phyloP scores from a whole-genome alignment of 805 yeast species.

The Peterozyma xylosa region DNA sequence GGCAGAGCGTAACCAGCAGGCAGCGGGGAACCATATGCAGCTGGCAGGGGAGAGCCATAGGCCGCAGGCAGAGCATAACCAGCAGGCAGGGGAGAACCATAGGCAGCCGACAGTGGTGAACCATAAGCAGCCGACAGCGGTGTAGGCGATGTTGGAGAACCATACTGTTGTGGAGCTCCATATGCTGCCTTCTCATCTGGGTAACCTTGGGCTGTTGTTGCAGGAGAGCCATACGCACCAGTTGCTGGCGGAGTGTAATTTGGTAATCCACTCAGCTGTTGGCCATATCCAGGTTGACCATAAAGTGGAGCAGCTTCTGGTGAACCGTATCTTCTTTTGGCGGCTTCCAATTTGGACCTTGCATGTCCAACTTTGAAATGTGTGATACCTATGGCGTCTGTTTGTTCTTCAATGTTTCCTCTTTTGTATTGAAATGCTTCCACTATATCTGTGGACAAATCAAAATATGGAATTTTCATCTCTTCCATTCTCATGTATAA shows the following conservation, averaged over 20 bases:
- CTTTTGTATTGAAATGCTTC: conserved; percentile 75
- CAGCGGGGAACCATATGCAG: conserved; percentile 17
- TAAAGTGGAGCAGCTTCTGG: conserved; percentile 23
- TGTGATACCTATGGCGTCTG: conserved; percentile 85
- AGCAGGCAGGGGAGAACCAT: conserved; percentile 17
- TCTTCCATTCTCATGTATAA: conserved; percentile 88
- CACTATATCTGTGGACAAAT: conserved; percentile 73
- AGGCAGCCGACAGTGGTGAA: conserved; percentile 15
- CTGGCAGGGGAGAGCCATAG: conserved; percentile 12
- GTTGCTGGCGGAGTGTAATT: conserved; percentile 27
- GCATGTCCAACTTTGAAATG: conserved; percentile 89
- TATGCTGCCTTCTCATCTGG: conserved; percentile 18
- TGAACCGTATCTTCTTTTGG: conserved; percentile 60
- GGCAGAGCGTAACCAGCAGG: conserved; percentile 23
- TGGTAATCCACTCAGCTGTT: conserved; percentile 19
- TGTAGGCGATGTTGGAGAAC: conserved; percentile 14
- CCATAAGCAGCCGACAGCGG: conserved; percentile 12
- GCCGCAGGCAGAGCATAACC: conserved; percentile 16
- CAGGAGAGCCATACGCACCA: conserved; percentile 13
- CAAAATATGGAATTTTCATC: conserved; percentile 95
- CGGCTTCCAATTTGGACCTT: conserved; percentile 73
- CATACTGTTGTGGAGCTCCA: conserved; percentile 15
- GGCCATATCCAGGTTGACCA: conserved; percentile 12
- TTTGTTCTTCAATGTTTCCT: conserved; percentile 83
- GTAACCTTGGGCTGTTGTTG: conserved; percentile 16